Conservation (phyloP, 2,329 filamentous ascomycete species). For the Arthroderma sp. region DNA sequence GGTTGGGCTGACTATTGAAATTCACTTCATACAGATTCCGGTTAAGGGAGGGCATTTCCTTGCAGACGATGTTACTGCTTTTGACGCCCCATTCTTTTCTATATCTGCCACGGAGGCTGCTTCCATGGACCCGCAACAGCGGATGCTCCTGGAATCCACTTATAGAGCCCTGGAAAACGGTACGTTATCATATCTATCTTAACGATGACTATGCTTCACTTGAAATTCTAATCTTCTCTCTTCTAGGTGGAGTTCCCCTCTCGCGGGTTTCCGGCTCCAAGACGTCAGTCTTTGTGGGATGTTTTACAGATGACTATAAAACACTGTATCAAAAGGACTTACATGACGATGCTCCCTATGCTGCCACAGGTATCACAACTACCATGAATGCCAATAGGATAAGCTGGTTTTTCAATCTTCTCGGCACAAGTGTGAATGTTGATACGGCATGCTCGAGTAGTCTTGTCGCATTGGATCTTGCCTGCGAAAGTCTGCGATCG, state of each 20-base stretch:
- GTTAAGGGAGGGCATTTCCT: conserved; percentile 5
- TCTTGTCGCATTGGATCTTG: conserved; percentile 19
- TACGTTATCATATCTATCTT: neutral
- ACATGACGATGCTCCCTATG: too few relatives aligned
- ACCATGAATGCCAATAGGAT: conserved; percentile 19
- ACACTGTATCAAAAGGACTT: conserved; percentile 3
- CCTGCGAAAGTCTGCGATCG: conserved; percentile 12
- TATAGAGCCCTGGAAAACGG: conserved; percentile 18
- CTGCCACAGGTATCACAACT: conserved; percentile 11
- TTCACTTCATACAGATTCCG: too few relatives aligned
- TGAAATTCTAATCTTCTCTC: neutral
- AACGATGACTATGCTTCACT: too few relatives aligned
- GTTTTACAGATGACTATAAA: conserved; percentile 4
- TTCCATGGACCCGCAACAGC: conserved; percentile 20
- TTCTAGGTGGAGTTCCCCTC: conserved; percentile 12
- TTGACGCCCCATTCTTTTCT: conserved; percentile 21
- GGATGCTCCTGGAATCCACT: conserved; percentile 15
- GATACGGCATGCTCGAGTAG: conserved; percentile 18
- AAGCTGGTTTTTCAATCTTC: conserved; percentile 16
- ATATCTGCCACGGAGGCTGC: conserved; percentile 15
- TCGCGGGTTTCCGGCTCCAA: conserved; percentile 3
- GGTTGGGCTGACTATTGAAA: neutral
- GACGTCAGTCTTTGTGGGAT: conserved; percentile 5
- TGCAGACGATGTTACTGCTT: conserved; percentile 14
- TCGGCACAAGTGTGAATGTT: conserved; percentile 17